Evolutionary conservation across 1,139 yeast species (phyloP), one percentile per base, ranked within the genome.

Genomic region (Magnusiomyces suaveolens): DNA sequence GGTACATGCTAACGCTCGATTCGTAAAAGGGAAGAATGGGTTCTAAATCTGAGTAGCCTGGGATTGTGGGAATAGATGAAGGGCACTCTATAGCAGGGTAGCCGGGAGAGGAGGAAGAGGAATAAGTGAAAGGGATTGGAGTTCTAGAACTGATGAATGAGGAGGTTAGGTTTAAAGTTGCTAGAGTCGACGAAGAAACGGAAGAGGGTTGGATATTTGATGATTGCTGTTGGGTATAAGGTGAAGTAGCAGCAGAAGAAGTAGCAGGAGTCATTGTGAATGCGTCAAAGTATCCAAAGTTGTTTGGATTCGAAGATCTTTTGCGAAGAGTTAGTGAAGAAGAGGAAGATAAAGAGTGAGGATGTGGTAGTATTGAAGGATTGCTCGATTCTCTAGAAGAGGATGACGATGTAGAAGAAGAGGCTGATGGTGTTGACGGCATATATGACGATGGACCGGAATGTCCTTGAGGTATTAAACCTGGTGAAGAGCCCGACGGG

Each of bases 1-100:
- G 54, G 47, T 61, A 64, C 63, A 64, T 62, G 54, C 62, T 60
- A 48, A 63, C 64, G 29, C 64, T 58, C 52, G 62, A 59, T 51
- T 56, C 56, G 47, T 61, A 60, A 49, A 59, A 59, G 3, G 66
- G 66, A 33, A 60, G 60, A 6, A 64, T 60, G 10, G 66, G 64
- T 25, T 51, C 56, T 20, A 64, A 53, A n/a, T 55, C 52, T 12
- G 55, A 58, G 51, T 62, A 64, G 10, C 66, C 66, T 1, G 60
- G 62, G 1, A 64, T 58, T 1, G 51, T 26, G 1, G 61, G 60
- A 8, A 50, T 43, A 2, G 51, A 20, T n/a, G 36, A 26, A 32
- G n/a, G n/a, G 36, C n/a, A 18, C 16, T 46, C 48, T 14, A n/a
- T n/a, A 10, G 33, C 4, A 8, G 48, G 14, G 16, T 10, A 10